Evolutionary conservation across 2,329 filamentous ascomycete genomes (phyloP).

Genomic region (Hymenoscyphus occultus): DNA sequence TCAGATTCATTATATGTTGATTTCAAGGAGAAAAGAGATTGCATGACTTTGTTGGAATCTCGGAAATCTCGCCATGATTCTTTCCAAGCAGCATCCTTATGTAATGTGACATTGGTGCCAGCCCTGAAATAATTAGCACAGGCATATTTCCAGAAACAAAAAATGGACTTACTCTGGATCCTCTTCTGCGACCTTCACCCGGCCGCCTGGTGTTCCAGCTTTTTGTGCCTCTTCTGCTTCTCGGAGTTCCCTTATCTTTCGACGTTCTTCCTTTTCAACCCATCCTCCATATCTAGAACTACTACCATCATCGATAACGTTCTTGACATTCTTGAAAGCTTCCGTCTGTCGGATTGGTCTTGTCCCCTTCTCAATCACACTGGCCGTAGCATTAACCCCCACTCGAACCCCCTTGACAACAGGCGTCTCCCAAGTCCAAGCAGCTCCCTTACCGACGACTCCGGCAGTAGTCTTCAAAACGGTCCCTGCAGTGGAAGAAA

Average conservation of each 20-base stretch:
- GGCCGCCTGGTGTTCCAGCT: constrained; percentile 39
- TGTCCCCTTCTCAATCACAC: constrained; percentile 90
- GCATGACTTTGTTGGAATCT: constrained; percentile 83
- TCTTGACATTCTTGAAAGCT: constrained; percentile 89
- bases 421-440: constrained; percentile 95
- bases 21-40: constrained; percentile 83
- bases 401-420: constrained; percentile 89
- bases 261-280: constrained; percentile 93
- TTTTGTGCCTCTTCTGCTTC: constrained; percentile 59
- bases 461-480: constrained; percentile 83
- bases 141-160: constrained; percentile 17
- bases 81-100: constrained; percentile 97
- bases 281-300: constrained; percentile 95
- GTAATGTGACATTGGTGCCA: constrained; percentile 88
- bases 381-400: constrained; percentile 80
- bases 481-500: constrained; percentile 72
- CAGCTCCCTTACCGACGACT: constrained; percentile 83
- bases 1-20: constrained; percentile 92
- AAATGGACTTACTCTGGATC: constrained; percentile 73
- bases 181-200: constrained; percentile 66
- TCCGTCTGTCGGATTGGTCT: constrained; percentile 91
- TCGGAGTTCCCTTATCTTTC: constrained; percentile 70
- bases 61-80: constrained; percentile 97
- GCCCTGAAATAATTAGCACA: constrained; percentile 58
- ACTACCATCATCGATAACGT: constrained; percentile 95